Evolutionary conservation across 2,329 filamentous ascomycete genomes (phyloP).

Genomic region (Fusarium sambucinum): DNA sequence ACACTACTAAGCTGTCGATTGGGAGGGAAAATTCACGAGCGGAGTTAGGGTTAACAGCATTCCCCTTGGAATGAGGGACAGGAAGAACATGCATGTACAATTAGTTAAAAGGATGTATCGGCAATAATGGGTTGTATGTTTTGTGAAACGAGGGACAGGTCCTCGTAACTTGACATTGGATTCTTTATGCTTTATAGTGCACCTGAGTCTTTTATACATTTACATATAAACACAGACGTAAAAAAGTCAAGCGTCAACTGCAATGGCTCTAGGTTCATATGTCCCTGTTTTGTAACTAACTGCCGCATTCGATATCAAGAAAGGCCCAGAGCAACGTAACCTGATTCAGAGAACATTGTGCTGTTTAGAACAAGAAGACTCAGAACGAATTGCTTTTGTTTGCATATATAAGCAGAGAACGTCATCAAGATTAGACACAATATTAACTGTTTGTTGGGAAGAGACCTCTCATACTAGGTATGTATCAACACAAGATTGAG

Average conservation of each 20-base stretch:
- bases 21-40: slow-evolving; percentile 1
- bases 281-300: neutral
- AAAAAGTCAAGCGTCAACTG: neutral
- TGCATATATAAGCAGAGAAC: neutral
- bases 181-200: neutral
- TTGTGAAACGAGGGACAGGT: neutral
- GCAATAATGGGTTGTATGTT: neutral
- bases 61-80: neutral
- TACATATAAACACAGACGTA: neutral
- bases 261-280: neutral
- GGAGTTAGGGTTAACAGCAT: slow-evolving; percentile 31
- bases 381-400: neutral
- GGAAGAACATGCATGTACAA: neutral
- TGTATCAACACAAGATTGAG: neutral
- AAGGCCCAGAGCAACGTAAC: neutral
- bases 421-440: neutral
- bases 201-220: neutral
- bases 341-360: neutral
- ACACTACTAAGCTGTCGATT: slow-evolving; percentile 3
- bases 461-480: neutral
- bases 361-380: neutral
- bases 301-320: neutral
- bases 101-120: slow-evolving; percentile 6
- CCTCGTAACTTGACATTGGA: slow-evolving; percentile 5
- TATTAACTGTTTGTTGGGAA: neutral